Base-by-base conservation (phyloP, 2,329 filamentous ascomycete genomes). In the Cercospora nicotianae region DNA sequence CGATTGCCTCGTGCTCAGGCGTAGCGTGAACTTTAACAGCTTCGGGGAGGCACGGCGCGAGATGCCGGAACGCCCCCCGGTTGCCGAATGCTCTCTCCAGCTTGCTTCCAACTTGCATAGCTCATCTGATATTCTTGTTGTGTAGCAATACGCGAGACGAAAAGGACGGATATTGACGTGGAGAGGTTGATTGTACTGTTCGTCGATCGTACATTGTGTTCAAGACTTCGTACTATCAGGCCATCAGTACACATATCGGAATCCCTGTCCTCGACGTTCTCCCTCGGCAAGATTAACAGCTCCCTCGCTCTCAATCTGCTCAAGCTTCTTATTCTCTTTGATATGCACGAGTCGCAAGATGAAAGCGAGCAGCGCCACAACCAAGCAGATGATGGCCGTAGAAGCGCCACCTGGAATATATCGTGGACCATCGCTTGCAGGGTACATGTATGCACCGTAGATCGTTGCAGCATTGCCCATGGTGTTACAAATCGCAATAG, bases 401-500 rank as follows among this genome's bases (percentile, higher is more conserved):
- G 79, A 79, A 60, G 69, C 75, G 0, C 78, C 78, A 1, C 77
- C 79, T 7, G 79, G 74, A 5, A 80, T 72, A 66, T 81, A 82
- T 26, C 75, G 75, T 1, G 80, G 81, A 1, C 75, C 78, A 1
- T 77, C 77, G 2, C 74, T 69, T 2, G 61, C 60, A 1, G 76
- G 77, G 64, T 77, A 79, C 76, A 79, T 76, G 60, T 76, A 78
- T 7, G 69, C 65, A 9, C 70, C 79, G 39, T 79, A 80, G 5
- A 79, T 79, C 3, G 73, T 76, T 2, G 78, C 78, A 0, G 73
- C 72, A 62, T 79, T 79, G n/a, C 74, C 76, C 7, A 77, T 72
- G n/a, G 75, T 74, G 36, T 79, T 79, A 76, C 82, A 87, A 69
- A 93, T 94, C 90, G 91, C 91, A 28, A 89, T 91, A 1, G 91